A percentile compares a stretch with the other conserved stretches of the same genome.
Conservation (phyloP, 768 basidiomycete genomes). For the Ramaria sp. region DNA sequence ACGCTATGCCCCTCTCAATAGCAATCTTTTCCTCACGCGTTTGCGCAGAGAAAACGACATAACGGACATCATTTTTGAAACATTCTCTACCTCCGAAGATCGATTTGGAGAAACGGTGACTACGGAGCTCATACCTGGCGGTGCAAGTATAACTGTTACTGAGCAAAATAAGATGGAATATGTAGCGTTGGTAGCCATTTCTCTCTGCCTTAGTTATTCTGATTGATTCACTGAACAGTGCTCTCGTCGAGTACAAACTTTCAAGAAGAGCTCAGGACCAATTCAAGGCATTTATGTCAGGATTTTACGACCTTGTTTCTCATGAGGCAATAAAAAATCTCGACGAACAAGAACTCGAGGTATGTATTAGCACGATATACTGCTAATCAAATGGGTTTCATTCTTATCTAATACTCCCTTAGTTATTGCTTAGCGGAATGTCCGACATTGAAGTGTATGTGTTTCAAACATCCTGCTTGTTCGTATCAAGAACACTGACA, state of each 20-base stretch:
- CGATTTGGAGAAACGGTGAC: constrained; percentile 64
- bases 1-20: constrained; percentile 22
- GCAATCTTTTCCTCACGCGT: neutral
- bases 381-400: neutral
- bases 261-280: constrained; percentile 73
- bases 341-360: constrained; percentile 79
- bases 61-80: constrained; percentile 63
- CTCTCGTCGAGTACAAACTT: constrained; percentile 71
- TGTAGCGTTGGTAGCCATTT: constrained; percentile 39
- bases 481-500: neutral
- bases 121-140: constrained; percentile 54
- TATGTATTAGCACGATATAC: constrained; percentile 5
- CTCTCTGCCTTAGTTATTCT: neutral
- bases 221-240: constrained; percentile 13
- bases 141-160: constrained; percentile 50
- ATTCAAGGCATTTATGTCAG: constrained; percentile 77
- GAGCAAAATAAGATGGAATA: constrained; percentile 73
- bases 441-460: constrained; percentile 79
- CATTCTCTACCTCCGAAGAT: constrained; percentile 61
- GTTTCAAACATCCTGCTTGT: neutral
- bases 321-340: constrained; percentile 79
- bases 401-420: constrained; percentile 6
- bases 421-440: constrained; percentile 82
- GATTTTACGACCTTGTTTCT: constrained; percentile 77
- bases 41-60: constrained; percentile 57